These are phyloP conservation scores for Candida ascalaphidarum DNA, from an alignment of 805 yeast genomes.

Conservation along the genomic window DNA sequence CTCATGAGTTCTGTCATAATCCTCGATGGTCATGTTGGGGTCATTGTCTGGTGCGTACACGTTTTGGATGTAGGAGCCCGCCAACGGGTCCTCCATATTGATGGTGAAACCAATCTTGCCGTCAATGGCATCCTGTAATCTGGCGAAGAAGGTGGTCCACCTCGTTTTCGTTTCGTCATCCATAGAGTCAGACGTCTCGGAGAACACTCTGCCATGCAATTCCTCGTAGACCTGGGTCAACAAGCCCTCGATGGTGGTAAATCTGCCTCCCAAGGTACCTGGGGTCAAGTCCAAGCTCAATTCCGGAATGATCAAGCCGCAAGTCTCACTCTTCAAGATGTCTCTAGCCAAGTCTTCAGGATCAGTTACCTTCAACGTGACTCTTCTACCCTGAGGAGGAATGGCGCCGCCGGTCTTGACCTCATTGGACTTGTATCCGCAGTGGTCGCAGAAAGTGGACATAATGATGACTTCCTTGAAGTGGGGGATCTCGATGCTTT, in stretches of 20 bases:
- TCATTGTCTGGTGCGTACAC: conserved; percentile 98
- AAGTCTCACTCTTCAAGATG: conserved; percentile 88
- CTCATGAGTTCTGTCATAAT: conserved; percentile 78
- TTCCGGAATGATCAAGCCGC: conserved; percentile 82
- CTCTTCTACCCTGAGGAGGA: conserved; percentile 74
- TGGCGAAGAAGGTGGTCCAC: conserved; percentile 75
- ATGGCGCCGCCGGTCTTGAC: conserved; percentile 98
- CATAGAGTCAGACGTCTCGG: conserved; percentile 89
- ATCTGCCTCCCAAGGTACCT: conserved; percentile 96
- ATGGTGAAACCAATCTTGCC: conserved; percentile 82
- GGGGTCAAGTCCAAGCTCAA: conserved; percentile 83
- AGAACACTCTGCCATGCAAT: conserved; percentile 73
- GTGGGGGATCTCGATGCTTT: conserved; percentile 92
- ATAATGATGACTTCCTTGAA: conserved; percentile 95
- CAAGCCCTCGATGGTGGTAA: conserved; percentile 94
- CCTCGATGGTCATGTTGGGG: conserved; percentile 90
- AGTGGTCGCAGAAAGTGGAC: conserved; percentile 86
- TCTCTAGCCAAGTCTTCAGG: conserved; percentile 93
- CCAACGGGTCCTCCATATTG: conserved; percentile 88
- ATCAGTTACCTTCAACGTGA: conserved; percentile 70
- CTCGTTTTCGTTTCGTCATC: conserved; percentile 63
- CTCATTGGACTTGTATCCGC: conserved; percentile 96
- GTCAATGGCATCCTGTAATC: conserved; percentile 66
- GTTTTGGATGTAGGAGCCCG: conserved; percentile 91
- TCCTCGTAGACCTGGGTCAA: conserved; percentile 85